Evolutionary conservation across 2,329 filamentous ascomycete species (phyloP).

Genomic region (Pezicula neosporulosa): DNA sequence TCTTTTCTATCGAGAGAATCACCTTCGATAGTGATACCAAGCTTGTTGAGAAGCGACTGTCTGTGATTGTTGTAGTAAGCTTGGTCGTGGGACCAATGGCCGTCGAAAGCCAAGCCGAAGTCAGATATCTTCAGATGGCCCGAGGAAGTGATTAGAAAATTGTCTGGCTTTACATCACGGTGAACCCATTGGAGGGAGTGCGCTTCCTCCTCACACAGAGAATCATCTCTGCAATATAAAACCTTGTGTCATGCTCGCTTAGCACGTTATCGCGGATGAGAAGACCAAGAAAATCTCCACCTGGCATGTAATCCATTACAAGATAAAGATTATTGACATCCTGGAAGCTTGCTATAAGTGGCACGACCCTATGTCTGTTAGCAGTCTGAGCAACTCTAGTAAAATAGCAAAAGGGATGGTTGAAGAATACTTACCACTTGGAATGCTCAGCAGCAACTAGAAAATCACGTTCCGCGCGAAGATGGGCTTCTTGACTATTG

Average conservation of each 20-base stretch:
- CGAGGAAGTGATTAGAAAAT: conserved; percentile 84
- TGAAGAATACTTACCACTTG: conserved; percentile 53
- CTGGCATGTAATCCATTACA: conserved; percentile 98
- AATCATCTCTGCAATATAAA: conserved; percentile 95
- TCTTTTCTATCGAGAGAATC: conserved; percentile 68
- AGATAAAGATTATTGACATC: conserved; percentile 82
- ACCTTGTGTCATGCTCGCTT: conserved; percentile 73
- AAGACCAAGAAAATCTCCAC: conserved; percentile 87
- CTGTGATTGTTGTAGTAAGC: conserved; percentile 82
- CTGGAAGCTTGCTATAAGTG: conserved; percentile 84
- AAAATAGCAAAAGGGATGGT: background rate
- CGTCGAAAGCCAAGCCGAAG: conserved; percentile 92
- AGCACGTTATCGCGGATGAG: conserved; percentile 83
- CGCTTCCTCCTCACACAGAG: conserved; percentile 88
- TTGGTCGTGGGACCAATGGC: conserved; percentile 90
- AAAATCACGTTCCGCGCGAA: conserved; percentile 89
- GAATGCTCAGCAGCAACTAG: conserved; percentile 86
- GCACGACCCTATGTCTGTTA: conserved; percentile 63
- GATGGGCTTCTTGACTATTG: conserved; percentile 86
- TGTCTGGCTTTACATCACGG: conserved; percentile 94
- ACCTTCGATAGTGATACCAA: conserved; percentile 71
- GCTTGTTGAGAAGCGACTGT: conserved; percentile 71
- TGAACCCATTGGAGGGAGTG: conserved; percentile 90
- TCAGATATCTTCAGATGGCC: conserved; percentile 95
- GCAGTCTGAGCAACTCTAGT: background rate